Evolutionary conservation across 441 rosid genomes (phyloP).

Genomic region (Geranium incanum): DNA sequence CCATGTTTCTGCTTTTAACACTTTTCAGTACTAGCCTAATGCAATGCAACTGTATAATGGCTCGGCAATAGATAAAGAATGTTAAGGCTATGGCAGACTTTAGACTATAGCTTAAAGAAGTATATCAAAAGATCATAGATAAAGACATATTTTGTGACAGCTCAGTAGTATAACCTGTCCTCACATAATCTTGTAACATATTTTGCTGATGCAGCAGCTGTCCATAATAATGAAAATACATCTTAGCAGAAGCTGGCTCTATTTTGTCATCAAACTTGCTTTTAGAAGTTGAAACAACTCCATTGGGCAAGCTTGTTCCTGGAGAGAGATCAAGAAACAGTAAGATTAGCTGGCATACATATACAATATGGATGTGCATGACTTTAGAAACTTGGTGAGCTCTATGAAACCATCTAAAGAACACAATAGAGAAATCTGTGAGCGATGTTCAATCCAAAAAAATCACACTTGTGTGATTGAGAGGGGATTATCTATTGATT

Average conservation of each 20-base stretch:
- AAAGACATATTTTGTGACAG: conserved; percentile 17
- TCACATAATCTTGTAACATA: conserved; percentile 94
- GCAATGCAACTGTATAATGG: not conserved
- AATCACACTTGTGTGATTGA: not conserved
- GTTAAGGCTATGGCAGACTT: no score
- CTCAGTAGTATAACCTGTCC: conserved; percentile 58
- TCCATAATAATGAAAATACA: conserved; percentile 95
- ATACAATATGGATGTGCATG: not conserved
- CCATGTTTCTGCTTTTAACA: not conserved
- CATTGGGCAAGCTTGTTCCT: conserved; percentile 47
- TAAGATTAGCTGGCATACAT: conserved; percentile 17
- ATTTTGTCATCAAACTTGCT: conserved; percentile 86
- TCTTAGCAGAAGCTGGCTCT: conserved; percentile 82
- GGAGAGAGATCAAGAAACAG: conserved; percentile 24
- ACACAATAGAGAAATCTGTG: no score
- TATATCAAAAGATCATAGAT: conserved; percentile 11
- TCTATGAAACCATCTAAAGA: not conserved
- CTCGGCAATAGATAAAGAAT: not conserved
- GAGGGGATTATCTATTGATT: not conserved
- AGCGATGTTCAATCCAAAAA: no score
- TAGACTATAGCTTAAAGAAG: not conserved
- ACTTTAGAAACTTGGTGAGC: not conserved
- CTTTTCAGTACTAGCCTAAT: not conserved
- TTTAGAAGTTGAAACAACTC: conserved; percentile 35
- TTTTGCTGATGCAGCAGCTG: conserved; percentile 93